phyloP scores from a whole-genome alignment of 2,329 filamentous ascomycete genomes.

The Colletotrichum brevisporum region DNA sequence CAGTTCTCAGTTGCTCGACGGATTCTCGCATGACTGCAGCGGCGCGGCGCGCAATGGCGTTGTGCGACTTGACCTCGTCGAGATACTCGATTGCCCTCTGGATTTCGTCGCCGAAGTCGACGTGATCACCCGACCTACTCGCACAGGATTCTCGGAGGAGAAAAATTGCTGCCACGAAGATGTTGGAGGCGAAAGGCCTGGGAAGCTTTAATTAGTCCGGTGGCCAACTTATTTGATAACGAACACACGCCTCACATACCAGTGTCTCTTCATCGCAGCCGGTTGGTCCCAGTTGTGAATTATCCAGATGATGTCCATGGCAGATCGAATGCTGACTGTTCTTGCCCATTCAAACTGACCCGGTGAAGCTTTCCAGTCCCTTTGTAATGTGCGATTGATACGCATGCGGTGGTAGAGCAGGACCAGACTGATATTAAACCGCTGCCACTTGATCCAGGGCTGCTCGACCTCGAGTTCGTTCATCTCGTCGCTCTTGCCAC shows the following conservation, averaged over 20 bases:
- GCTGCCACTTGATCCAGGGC: constrained; percentile 39
- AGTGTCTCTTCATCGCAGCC: constrained; percentile 30
- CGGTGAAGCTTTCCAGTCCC: constrained; percentile 5
- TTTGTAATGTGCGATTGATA: constrained; percentile 32
- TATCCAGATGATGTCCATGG: constrained; percentile 35
- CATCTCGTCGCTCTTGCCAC: not conserved
- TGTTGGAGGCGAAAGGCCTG: constrained; percentile 29
- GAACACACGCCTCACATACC: not conserved
- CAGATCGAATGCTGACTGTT: constrained; percentile 25
- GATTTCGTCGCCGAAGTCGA: constrained; percentile 23
- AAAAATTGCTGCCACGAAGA: constrained; percentile 28
- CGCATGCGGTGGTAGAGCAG: constrained; percentile 35
- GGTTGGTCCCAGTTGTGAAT: constrained; percentile 36
- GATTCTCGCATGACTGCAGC: not conserved
- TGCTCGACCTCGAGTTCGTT: constrained; percentile 4
- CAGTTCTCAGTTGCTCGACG: not conserved
- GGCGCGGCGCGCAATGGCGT: constrained; percentile 22
- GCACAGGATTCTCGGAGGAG: constrained; percentile 19
- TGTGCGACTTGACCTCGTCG: constrained; percentile 29
- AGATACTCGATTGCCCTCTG: constrained; percentile 21
- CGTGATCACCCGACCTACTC: not conserved
- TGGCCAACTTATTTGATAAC: not conserved
- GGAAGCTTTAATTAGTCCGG: not conserved
- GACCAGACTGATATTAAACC: constrained; percentile 38
- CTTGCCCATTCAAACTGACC: constrained; percentile 28